Evolutionary conservation across 2,329 filamentous ascomycete genomes (phyloP), one percentile per base, ranked within the genome.

Genomic region (Beauveria medogensis): DNA sequence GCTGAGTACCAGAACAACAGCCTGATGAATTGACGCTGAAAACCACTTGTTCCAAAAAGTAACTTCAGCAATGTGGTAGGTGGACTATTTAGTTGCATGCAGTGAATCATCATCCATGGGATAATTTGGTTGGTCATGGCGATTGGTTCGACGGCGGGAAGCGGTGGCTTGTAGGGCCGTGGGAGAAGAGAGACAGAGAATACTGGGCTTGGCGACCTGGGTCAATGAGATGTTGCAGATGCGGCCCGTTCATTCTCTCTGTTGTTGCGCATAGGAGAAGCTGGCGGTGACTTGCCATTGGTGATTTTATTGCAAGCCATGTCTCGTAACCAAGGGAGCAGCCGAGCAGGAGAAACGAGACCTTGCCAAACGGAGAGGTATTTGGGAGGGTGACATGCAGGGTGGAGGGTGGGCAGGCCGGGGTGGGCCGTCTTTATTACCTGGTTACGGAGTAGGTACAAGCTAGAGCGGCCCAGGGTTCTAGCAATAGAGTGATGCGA

Each of bases 241-340:
- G 55, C 34, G 46, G 34, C 22, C 22, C 28, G 24, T 58, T 30
- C 20, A 16, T 56, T 40, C 28, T 44, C 18, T 55, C 28, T 56
- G 41, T 56, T 56, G 54, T 41, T 41, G 50, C 46, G 46, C n/a
- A 47, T 30, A 43, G 34, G 20, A 40, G 16, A 9, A 28, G 28
- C 30, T 46, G 30, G 46, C 34, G 22, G 16, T 50, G 44, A 28
- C 14, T 30, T 51, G 22, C 28, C 26, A 43, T 51, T 58, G 47
- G 30, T 51, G 55, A 51, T 58, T 4, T 26, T 48, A 34, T 50
- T 53, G 51, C 46, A 50, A 50, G 55, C 55, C 46, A 58, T 37
- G 46, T 51, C 46, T 41, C 43, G 28, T 18, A 51, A 30, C 22
- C 34, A 40, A 58, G 22, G 55, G 46, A 41, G 18, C 8, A 40